A percentile compares a stretch with the other conserved stretches of the same genome.
Evolutionary conservation across 257 asterid species (phyloP).

Genomic region (Rhazya stricta): DNA sequence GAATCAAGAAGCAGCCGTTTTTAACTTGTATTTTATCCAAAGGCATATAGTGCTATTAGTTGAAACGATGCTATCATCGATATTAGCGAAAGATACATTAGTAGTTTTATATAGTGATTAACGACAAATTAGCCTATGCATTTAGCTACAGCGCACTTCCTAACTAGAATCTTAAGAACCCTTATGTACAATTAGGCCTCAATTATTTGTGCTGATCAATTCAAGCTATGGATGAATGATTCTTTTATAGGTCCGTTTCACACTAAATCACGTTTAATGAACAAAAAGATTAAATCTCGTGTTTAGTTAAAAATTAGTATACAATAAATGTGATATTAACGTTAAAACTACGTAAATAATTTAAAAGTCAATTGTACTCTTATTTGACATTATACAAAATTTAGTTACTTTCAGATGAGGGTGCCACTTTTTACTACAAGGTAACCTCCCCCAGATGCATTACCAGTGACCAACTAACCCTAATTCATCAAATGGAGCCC

Average conservation of each 20-base stretch:
- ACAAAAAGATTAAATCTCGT: background rate
- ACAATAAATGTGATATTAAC: background rate
- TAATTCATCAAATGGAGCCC: too few relatives aligned
- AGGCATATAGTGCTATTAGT: background rate
- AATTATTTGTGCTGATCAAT: conserved; percentile 6
- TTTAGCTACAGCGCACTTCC: background rate
- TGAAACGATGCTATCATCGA: conserved; percentile 13
- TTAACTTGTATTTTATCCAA: background rate
- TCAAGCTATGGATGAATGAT: background rate
- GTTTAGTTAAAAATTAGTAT: too few relatives aligned
- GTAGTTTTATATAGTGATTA: background rate
- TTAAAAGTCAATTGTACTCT: too few relatives aligned
- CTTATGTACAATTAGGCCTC: background rate
- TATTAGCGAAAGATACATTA: conserved; percentile 7
- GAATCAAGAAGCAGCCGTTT: background rate
- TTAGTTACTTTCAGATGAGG: too few relatives aligned
- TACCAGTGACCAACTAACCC: too few relatives aligned
- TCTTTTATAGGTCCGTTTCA: background rate
- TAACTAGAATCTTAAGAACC: background rate
- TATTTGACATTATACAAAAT: too few relatives aligned
- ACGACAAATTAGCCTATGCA: conserved; percentile 11
- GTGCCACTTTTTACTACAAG: too few relatives aligned
- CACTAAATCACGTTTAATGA: background rate
- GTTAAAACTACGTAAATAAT: too few relatives aligned
- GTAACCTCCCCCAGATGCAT: too few relatives aligned